Conservation (phyloP, 2,329 filamentous ascomycete species). For the Xylariaceae sp. region DNA sequence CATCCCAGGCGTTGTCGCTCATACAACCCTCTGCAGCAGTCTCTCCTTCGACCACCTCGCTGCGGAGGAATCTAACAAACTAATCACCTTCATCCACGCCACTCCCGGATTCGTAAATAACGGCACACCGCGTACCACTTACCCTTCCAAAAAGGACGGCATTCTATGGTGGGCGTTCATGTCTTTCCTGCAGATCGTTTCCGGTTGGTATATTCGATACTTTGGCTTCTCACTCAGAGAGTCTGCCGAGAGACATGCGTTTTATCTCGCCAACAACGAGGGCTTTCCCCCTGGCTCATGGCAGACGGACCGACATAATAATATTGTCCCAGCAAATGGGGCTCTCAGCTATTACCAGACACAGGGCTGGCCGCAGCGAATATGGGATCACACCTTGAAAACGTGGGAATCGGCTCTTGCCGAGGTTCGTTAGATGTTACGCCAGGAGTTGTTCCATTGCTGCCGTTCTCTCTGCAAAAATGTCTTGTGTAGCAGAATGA, state of each 20-base stretch:
- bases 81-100: conserved; percentile 24
- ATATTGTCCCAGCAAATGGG: conserved; percentile 2
- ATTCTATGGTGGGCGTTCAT: conserved; percentile 4
- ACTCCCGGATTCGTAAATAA: conserved; percentile 23
- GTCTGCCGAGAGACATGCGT: conserved; percentile 22
- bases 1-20: conserved; percentile 14
- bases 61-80: conserved; percentile 5
- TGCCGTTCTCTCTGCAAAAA: too few species aligned
- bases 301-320: neutral
- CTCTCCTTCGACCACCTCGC: conserved; percentile 23
- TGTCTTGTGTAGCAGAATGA: too few species aligned
- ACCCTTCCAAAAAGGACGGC: conserved; percentile 1
- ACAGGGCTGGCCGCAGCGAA: conserved; percentile 1
- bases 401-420: too few species aligned
- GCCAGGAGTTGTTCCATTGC: conserved; percentile 23
- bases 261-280: conserved; percentile 18
- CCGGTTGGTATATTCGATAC: conserved; percentile 10
- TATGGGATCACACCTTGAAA: conserved; percentile 1
- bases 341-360: conserved; percentile 2
- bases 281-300: conserved; percentile 6
- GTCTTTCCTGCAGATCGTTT: conserved; percentile 5
- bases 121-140: conserved; percentile 6
- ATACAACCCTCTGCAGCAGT: conserved; percentile 21
- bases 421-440: too few species aligned
- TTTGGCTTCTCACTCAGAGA: conserved; percentile 17